Percentiles rank a stretch among this genome's conserved stretches.
These are phyloP conservation scores for Neopestalotiopsis sp. DNA, from an alignment of 2,329 filamentous ascomycete species.

Conservation along the genomic window DNA sequence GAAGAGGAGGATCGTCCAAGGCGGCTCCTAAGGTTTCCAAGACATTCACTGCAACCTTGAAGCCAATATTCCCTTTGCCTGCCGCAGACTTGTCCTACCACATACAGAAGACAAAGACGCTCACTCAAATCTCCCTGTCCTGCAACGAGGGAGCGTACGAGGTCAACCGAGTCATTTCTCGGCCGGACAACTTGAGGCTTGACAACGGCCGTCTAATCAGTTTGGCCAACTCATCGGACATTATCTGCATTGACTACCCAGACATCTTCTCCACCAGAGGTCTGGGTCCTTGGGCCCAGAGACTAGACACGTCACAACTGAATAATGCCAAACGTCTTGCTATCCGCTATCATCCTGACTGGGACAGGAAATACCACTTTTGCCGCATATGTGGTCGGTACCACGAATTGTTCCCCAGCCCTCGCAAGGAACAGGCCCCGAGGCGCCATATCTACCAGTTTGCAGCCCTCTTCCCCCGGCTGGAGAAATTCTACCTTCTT, in stretches of 20 bases:
- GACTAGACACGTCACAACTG: conserved; percentile 32
- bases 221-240: conserved; percentile 31
- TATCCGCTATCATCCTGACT: conserved; percentile 48
- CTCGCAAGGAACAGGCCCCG: conserved; percentile 33
- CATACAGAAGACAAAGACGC: conserved; percentile 29
- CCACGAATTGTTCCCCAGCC: conserved; percentile 27
- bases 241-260: conserved; percentile 39
- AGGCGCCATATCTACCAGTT: conserved; percentile 52
- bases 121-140: conserved; percentile 29
- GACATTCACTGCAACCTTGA: conserved; percentile 27
- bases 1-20: not conserved
- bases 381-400: conserved; percentile 42
- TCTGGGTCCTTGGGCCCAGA: conserved; percentile 31
- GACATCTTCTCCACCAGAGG: conserved; percentile 24
- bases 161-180: conserved; percentile 25
- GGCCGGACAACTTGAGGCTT: conserved; percentile 31
- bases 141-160: conserved; percentile 31
- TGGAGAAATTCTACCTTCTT: conserved; percentile 51
- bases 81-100: conserved; percentile 37
- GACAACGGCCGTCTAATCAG: conserved; percentile 31
- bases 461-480: conserved; percentile 45
- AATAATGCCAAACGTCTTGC: conserved; percentile 45
- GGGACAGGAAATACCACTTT: conserved; percentile 39
- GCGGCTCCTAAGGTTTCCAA: not conserved
- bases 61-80: conserved; percentile 28